A percentile compares a stretch with the other conserved stretches of the same genome.
phyloP scores from a whole-genome alignment of 768 basidiomycete species.

The Russula lepida region DNA sequence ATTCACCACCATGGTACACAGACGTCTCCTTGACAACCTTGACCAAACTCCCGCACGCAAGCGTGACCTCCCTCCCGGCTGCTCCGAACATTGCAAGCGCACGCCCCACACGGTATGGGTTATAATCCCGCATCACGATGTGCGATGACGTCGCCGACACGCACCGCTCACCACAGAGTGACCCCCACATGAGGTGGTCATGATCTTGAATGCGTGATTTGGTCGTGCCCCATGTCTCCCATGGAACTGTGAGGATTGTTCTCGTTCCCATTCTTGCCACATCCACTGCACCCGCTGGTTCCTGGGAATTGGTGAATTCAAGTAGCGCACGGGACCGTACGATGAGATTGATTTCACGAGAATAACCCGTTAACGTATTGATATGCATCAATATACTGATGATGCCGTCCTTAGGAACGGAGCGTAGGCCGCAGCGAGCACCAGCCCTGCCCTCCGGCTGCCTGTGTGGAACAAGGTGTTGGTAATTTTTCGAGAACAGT shows the following conservation, averaged over 20 bases:
- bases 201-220: conserved; percentile 1
- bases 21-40: background rate
- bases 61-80: background rate
- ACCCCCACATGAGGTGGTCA: conserved; percentile 6
- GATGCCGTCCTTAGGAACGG: conserved; percentile 5
- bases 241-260: background rate
- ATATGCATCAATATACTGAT: conserved; percentile 12
- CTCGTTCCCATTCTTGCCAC: too few relatives aligned
- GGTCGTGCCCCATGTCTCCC: background rate
- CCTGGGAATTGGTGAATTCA: background rate
- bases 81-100: background rate
- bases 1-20: background rate
- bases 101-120: background rate
- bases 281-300: too few relatives aligned
- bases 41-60: background rate
- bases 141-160: background rate
- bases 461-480: background rate
- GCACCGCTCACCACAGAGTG: conserved; percentile 7
- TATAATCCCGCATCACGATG: conserved; percentile 6
- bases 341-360: background rate
- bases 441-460: background rate
- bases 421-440: background rate
- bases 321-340: conserved; percentile 7
- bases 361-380: background rate
- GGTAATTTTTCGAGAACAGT: background rate